Evolutionary conservation across 495 filamentous ascomycete genomes (phyloP), one percentile per base, ranked within the genome.

Genomic region (Aspergillus haitiensis): DNA sequence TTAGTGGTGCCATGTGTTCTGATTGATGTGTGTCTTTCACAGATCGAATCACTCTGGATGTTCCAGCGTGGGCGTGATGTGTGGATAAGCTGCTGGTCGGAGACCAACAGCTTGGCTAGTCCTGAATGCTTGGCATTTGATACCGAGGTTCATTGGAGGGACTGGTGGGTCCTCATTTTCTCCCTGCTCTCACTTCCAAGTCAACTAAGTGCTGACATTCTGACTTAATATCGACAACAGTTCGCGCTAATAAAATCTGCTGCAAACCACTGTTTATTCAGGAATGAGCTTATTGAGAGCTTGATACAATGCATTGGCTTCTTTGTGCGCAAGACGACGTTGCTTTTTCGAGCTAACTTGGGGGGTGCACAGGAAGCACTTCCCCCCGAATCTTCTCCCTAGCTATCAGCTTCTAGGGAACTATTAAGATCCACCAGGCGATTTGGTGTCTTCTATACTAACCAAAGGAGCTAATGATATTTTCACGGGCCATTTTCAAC

Each of bases 1-100:
- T 74, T 35, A 82, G 59, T n/a, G 73, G 72, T 12, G 62, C 58
- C 70, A 70, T 67, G 4, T 52, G 49, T 16, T 13, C 37, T 5
- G 37, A 11, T 40, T 40, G 6, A 16, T 7, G 44, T 21, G 6
- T 47, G 6, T 47, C n/a, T 47, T 18, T 18, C 9, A 10, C 6
- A 21, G 9, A 21, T 21, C 44, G 10, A 47, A 16, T 16, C 21
- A 27, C 21, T 27, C 21, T n/a, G 44, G 12, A 15, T 42, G 6
- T 12, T 42, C 39, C 15, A 11, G 12, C 2, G 37, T 40, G 37
- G 37, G 2, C 2, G 13, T 13, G 37, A 9, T 40, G 37, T 16
- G 42, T 13, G 11, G 2, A 16, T 8, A 46, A 21, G 44, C 10
- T 18, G 15, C 21, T 33, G 32, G 9, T 16, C 21, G 32, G 48